A percentile compares a stretch with the other conserved stretches of the same genome.
phyloP scores from a whole-genome alignment of 345 rosid genomes.

The Angophora floribunda region DNA sequence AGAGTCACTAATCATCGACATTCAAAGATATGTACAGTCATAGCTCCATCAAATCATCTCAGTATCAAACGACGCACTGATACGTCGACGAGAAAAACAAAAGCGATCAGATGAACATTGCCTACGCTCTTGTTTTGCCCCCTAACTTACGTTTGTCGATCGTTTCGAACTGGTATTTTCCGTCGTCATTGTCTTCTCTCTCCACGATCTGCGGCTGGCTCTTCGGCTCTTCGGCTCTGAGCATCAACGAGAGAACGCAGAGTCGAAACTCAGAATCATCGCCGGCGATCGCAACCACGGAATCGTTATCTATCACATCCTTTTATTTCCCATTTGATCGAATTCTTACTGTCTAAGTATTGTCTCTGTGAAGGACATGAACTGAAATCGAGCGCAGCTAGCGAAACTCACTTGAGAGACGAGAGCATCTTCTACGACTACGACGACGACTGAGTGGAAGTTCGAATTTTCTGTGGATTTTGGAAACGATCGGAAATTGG shows the following conservation, averaged over 20 bases:
- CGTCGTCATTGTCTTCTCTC: constrained; percentile 1
- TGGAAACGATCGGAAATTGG: too few species aligned
- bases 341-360: too few species aligned
- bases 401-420: not conserved
- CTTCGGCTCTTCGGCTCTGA: not conserved
- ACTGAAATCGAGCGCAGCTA: not conserved
- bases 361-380: not conserved
- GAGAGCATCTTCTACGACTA: not conserved
- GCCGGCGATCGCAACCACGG: not conserved
- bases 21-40: not conserved
- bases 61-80: not conserved
- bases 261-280: not conserved
- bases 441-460: not conserved
- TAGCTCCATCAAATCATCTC: not conserved
- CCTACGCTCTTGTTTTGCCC: not conserved
- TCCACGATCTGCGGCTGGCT: constrained; percentile 7
- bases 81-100: too few species aligned
- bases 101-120: not conserved
- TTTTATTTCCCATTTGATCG: too few species aligned
- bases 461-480: too few species aligned
- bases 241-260: not conserved
- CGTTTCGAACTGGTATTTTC: not conserved
- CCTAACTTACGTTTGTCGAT: not conserved
- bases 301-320: too few species aligned
- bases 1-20: too few species aligned